A percentile compares a stretch with the other conserved stretches of the same genome.
Evolutionary conservation across 495 filamentous ascomycete genomes (phyloP).

Genomic region (Tuber microsphaerosporum): DNA sequence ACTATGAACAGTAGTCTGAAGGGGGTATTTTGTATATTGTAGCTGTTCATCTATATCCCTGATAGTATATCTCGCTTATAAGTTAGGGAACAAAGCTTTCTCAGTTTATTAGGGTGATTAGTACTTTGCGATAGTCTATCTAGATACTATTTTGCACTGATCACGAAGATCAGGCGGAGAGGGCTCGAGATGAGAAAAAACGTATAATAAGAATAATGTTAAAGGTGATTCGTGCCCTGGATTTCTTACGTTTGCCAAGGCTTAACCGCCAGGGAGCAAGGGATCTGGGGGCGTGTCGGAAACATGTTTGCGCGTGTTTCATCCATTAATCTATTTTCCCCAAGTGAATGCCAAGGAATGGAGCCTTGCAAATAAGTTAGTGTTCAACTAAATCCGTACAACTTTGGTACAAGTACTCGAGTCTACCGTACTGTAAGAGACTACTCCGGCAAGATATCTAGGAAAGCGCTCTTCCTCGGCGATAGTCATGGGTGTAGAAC

Average conservation of each 20-base stretch:
- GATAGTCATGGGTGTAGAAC: too few species aligned
- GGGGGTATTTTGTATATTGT: background rate
- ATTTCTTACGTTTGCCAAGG: background rate
- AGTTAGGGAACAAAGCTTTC: background rate
- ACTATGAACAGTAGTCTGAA: too few species aligned
- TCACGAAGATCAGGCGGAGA: background rate
- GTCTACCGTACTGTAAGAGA: too few species aligned
- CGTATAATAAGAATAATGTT: background rate
- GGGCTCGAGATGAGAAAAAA: background rate
- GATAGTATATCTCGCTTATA: background rate
- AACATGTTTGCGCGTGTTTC: too few species aligned
- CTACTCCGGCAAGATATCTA: too few species aligned
- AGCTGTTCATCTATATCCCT: background rate
- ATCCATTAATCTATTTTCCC: too few species aligned
- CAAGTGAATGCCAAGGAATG: too few species aligned
- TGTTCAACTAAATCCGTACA: too few species aligned
- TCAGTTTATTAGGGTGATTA: background rate
- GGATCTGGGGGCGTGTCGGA: background rate
- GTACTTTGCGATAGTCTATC: background rate
- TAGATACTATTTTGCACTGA: background rate
- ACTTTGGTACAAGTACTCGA: too few species aligned
- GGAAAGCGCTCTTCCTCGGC: too few species aligned
- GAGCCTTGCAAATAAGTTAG: too few species aligned
- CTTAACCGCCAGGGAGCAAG: too few species aligned
- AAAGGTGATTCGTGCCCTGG: background rate